A percentile compares a stretch with the other conserved stretches of the same genome.
phyloP scores from a whole-genome alignment of 2,329 filamentous ascomycete species.

The Scedosporium aurantiacum region DNA sequence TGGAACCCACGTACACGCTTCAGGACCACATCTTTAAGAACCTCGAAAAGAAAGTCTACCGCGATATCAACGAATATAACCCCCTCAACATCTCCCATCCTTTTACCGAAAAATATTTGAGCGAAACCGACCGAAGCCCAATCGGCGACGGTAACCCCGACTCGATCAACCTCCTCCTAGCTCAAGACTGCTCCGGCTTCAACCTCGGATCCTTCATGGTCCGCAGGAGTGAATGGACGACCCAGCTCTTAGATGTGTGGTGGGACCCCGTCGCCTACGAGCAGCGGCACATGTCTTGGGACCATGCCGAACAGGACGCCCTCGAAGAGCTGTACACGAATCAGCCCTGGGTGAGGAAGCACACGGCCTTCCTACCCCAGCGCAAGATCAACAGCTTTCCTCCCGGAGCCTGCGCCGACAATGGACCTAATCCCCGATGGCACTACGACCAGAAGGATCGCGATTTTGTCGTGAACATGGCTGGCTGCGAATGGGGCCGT shows the following conservation, averaged over 20 bases:
- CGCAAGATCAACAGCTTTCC: conserved; percentile 93
- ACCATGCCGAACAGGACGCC: conserved; percentile 96
- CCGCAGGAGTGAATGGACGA: conserved; percentile 75
- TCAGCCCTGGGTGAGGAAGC: conserved; percentile 85
- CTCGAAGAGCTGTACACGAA: conserved; percentile 83
- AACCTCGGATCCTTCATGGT: conserved; percentile 95
- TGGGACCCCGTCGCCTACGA: conserved; percentile 98
- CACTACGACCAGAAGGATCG: conserved; percentile 80
- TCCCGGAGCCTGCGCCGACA: conserved; percentile 73
- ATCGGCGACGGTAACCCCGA: conserved; percentile 65
- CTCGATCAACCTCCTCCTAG: conserved; percentile 78
- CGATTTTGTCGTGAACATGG: conserved; percentile 97
- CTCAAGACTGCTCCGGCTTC: conserved; percentile 92
- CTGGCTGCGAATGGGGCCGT: conserved; percentile 89
- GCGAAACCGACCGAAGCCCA: conserved; percentile 58
- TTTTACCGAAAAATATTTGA: conserved; percentile 61
- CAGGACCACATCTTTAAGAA: conserved; percentile 84
- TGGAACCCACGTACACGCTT: conserved; percentile 87
- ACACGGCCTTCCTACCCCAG: conserved; percentile 81
- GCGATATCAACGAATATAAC: conserved; percentile 94
- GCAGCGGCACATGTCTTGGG: conserved; percentile 98
- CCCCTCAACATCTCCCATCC: conserved; percentile 89
- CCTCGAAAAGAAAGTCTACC: conserved; percentile 65
- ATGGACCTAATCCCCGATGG: conserved; percentile 56
- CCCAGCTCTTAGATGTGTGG: conserved; percentile 88